Conservation (phyloP, 352 stramenopile genomes). For the Globisporangium rhizosaccharum region DNA sequence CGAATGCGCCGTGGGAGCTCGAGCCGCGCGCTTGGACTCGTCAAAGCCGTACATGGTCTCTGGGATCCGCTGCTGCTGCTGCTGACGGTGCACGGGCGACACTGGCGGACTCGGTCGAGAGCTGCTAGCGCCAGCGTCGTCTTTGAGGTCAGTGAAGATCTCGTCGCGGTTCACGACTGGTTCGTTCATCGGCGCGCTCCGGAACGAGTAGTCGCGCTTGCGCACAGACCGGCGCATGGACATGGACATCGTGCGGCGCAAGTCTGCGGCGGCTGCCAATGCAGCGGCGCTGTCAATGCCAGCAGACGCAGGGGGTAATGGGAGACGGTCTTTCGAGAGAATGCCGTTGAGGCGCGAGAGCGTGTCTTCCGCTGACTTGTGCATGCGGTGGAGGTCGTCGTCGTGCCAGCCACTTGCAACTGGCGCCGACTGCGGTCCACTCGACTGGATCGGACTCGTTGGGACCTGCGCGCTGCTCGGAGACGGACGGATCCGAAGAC, state of each 20-base stretch:
- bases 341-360: constrained; percentile 61
- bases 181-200: constrained; percentile 19
- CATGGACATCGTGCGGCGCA: constrained; percentile 39
- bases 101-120: background rate
- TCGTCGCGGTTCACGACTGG: constrained; percentile 57
- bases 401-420: constrained; percentile 29
- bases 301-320: constrained; percentile 7
- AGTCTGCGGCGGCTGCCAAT: constrained; percentile 10
- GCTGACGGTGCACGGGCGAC: background rate
- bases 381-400: constrained; percentile 47
- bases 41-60: constrained; percentile 14
- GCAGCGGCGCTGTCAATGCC: constrained; percentile 9
- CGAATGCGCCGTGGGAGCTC: background rate
- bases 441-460: constrained; percentile 40
- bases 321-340: constrained; percentile 30
- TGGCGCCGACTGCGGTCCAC: constrained; percentile 24
- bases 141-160: constrained; percentile 44
- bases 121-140: background rate
- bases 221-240: constrained; percentile 53
- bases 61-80: constrained; percentile 4
- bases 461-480: constrained; percentile 16
- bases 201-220: constrained; percentile 55
- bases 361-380: constrained; percentile 59
- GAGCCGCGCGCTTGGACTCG: background rate
- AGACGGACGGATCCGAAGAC: constrained; percentile 3